Evolutionary conservation across 768 basidiomycete genomes (phyloP).

Genomic region (Boletus rubescentipes): DNA sequence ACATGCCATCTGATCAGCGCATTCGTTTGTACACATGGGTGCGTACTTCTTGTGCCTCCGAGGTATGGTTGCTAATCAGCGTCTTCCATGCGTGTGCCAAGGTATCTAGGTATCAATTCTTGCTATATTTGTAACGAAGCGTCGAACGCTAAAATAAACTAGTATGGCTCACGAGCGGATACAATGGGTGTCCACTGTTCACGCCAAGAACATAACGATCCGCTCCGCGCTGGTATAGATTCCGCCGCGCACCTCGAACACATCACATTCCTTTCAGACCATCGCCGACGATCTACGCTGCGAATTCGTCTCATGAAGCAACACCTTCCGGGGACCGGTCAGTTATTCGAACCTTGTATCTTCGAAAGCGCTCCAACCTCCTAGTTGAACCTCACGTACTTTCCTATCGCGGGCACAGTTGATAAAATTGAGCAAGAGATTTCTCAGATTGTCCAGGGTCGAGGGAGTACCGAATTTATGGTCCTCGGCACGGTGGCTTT

Average conservation of each 20-base stretch:
- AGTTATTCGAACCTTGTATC: background rate
- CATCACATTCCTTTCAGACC: background rate
- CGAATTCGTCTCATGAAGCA: background rate
- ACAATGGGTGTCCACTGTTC: no score
- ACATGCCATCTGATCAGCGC: no score
- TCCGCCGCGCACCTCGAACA: no score
- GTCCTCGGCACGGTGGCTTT: constrained; percentile 1
- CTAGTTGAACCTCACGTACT: background rate
- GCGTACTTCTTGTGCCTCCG: no score
- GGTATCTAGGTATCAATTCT: background rate
- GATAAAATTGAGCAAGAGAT: background rate
- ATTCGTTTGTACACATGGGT: background rate
- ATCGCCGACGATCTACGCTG: background rate
- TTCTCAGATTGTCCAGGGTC: background rate
- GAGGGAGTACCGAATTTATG: background rate
- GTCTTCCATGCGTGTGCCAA: no score
- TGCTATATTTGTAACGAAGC: background rate
- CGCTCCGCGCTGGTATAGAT: background rate
- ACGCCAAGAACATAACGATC: background rate
- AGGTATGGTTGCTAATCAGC: no score
- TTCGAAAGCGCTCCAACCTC: background rate
- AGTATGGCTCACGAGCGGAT: background rate
- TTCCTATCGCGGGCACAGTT: background rate
- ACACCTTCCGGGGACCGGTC: background rate
- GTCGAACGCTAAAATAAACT: background rate